Base-by-base conservation (phyloP, 2,329 filamentous ascomycete species). In the Microcera coccophila region DNA sequence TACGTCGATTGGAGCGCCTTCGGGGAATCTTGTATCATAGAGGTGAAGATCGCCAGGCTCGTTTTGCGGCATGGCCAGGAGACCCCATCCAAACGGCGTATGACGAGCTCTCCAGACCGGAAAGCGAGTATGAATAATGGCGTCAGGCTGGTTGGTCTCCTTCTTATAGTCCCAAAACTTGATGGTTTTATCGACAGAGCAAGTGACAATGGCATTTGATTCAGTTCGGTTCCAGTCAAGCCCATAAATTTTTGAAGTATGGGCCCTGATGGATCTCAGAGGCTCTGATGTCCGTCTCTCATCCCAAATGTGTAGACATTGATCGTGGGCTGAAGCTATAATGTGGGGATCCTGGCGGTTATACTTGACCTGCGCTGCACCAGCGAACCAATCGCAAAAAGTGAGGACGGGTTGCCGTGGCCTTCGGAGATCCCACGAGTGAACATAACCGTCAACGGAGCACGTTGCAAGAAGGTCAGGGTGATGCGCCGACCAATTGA, bases 301-400 rank as follows among this genome's bases (percentile, higher is more conserved):
- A 64, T 96, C 90, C 90, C 90, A 96, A 39, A 96, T 88, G 47
- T 88, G 85, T 33, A 96, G 72, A 69, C 82, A 89, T 37, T 84
- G 82, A 65, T 95, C 90, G 67, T 96, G 91, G 10, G 90, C 89
- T 21, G 90, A 95, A 16, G 91, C 91, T 36, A 96, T 72, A 20
- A 95, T 82, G 60, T 93, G 81, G n/a, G 85, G 76, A 57, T 95
- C 82, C 61, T 91, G 87, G 19, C 90, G 81, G 61, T 90, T 95
- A 76, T 88, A 96, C 66, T 96, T 96, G 50, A 96, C 90, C 62
- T 96, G 91, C 1, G 90, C 95, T 10, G 90, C 90, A 32, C 90
- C 90, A 21, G 90, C 89, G 61, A 90, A 88, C 87, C 90, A 96
- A 67, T 96, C 90, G 47, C 86, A 91, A 60, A 93, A 95, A 0